Percentiles rank a stretch among this genome's conserved stretches.
Evolutionary conservation across 495 filamentous ascomycete genomes (phyloP).

Genomic region (Amphirosellinia nigrospora): DNA sequence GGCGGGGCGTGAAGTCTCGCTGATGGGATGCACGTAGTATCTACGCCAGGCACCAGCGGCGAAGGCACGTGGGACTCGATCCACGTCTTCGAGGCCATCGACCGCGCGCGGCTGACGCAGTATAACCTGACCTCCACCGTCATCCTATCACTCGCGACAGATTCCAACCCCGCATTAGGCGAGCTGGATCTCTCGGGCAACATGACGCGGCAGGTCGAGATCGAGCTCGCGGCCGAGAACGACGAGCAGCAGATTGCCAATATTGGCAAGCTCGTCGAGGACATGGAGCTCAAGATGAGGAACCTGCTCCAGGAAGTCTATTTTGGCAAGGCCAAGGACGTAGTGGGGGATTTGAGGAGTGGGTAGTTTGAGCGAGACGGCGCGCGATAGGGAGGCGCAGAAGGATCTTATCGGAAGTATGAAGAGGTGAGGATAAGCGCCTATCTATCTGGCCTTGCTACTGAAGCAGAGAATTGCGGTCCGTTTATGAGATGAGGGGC

Average conservation of each 20-base stretch:
- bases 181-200: constrained; percentile 94
- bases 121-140: constrained; percentile 99
- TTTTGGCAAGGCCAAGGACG: constrained; percentile 98
- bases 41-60: constrained; percentile 67
- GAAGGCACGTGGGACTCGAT: constrained; percentile 96
- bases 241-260: constrained; percentile 96
- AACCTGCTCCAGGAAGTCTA: constrained; percentile 99
- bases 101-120: constrained; percentile 86
- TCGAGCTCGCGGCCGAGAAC: constrained; percentile 84
- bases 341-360: constrained; percentile 98
- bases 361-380: constrained; percentile 80
- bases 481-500: background rate
- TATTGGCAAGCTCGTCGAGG: constrained; percentile 92
- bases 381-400: constrained; percentile 84
- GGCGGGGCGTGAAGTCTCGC: background rate
- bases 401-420: constrained; percentile 88
- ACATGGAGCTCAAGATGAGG: constrained; percentile 99
- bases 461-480: background rate
- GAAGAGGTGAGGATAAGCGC: constrained; percentile 45
- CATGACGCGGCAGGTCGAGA: constrained; percentile 95
- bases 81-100: constrained; percentile 95
- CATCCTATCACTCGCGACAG: constrained; percentile 82
- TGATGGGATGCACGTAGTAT: background rate
- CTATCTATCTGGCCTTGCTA: background rate
- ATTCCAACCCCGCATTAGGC: constrained; percentile 71